Percentiles rank a stretch among this genome's conserved stretches.
phyloP scores from a whole-genome alignment of 78 protist genomes.

The Dictyostelium brefeldianum region DNA sequence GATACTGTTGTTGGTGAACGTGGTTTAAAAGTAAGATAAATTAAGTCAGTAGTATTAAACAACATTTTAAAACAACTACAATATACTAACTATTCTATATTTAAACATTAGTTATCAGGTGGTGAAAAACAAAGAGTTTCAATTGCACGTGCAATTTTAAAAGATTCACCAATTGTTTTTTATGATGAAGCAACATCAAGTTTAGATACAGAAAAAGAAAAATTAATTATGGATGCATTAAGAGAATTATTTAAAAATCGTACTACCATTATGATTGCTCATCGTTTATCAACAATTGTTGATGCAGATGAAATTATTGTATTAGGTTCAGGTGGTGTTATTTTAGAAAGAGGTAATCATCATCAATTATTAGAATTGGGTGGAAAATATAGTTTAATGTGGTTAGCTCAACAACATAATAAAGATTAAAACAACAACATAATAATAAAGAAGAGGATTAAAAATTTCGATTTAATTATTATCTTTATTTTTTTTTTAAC shows the following conservation, averaged over 20 bases:
- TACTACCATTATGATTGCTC: slow-evolving; percentile 92
- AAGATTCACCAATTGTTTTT: slow-evolving; percentile 59
- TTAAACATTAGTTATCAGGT: not conserved
- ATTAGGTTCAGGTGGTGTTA: slow-evolving; percentile 77
- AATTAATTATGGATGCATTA: slow-evolving; percentile 87
- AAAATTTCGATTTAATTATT: not conserved
- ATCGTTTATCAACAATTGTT: slow-evolving; percentile 88
- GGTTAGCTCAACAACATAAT: slow-evolving; percentile 66
- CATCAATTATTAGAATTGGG: not conserved
- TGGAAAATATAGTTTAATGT: slow-evolving; percentile 87
- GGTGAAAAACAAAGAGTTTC: slow-evolving; percentile 57
- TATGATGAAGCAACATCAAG: slow-evolving; percentile 95
- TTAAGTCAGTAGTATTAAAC: slow-evolving; percentile 89
- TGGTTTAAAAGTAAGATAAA: slow-evolving; percentile 88
- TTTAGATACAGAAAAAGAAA: slow-evolving; percentile 95
- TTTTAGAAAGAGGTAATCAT: slow-evolving; percentile 69
- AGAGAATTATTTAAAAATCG: slow-evolving; percentile 49
- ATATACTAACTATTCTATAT: too few species aligned
- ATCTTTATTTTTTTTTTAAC: too few species aligned
- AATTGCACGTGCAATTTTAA: slow-evolving; percentile 64
- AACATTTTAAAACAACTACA: slow-evolving; percentile 37
- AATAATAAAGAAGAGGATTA: too few species aligned
- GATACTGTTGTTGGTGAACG: slow-evolving; percentile 91
- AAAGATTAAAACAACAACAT: not conserved
- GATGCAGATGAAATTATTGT: slow-evolving; percentile 93